These are phyloP conservation scores for Xylariaceae sp. DNA, from an alignment of 2,329 filamentous ascomycete genomes.

Conservation along the genomic window DNA sequence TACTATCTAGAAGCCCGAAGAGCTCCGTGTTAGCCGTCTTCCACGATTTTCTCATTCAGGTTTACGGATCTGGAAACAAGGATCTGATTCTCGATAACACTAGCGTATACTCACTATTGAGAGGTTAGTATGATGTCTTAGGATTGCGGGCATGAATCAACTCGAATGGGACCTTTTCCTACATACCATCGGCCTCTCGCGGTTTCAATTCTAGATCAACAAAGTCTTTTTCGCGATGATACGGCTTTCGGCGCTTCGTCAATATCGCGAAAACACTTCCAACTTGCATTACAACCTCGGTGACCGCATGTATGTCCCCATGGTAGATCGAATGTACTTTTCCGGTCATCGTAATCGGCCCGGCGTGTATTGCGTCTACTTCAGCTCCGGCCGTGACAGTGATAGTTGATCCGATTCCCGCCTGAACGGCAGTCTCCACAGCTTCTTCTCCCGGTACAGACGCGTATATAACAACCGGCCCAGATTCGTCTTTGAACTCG, in stretches of 20 bases:
- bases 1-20: constrained; percentile 32
- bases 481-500: constrained; percentile 38
- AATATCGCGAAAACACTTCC: constrained; percentile 49
- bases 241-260: constrained; percentile 50
- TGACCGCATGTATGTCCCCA: constrained; percentile 44
- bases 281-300: constrained; percentile 47
- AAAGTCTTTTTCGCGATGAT: constrained; percentile 51
- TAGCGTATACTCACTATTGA: no score
- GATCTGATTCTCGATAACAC: no score
- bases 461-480: constrained; percentile 47
- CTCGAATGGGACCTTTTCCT: no score
- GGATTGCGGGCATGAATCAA: no score
- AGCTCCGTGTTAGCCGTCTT: no score
- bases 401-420: constrained; percentile 43
- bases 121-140: no score
- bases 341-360: constrained; percentile 48
- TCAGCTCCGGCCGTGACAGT: constrained; percentile 50
- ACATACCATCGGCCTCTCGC: constrained; percentile 34
- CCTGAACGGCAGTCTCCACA: constrained; percentile 37
- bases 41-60: no score
- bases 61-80: no score
- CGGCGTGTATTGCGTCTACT: constrained; percentile 44
- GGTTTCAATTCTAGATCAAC: constrained; percentile 44
- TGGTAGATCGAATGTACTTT: constrained; percentile 46
- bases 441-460: constrained; percentile 47